These are phyloP conservation scores for Cryphonectria radicalis DNA, from an alignment of 2,329 filamentous ascomycete species.

Conservation along the genomic window DNA sequence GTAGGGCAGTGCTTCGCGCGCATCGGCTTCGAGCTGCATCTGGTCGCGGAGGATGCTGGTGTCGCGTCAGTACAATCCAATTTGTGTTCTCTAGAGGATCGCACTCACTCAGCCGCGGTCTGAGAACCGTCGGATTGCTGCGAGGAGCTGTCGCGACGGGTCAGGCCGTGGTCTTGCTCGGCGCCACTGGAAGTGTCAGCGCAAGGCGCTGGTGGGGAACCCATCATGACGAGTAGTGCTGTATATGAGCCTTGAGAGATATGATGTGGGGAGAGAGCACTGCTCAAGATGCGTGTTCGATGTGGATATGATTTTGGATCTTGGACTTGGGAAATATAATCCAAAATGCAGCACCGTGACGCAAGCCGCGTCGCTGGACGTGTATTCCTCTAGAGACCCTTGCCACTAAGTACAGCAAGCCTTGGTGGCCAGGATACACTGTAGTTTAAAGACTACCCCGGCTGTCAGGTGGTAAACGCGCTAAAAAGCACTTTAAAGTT, in stretches of 20 bases:
- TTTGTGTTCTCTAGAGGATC: no score
- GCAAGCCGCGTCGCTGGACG: constrained; percentile 20
- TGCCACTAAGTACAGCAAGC: neutral
- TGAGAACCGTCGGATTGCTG: constrained; percentile 69
- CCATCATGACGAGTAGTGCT: constrained; percentile 36
- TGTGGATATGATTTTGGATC: neutral
- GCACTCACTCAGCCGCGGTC: constrained; percentile 70
- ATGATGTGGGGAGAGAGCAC: neutral
- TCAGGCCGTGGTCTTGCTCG: constrained; percentile 39
- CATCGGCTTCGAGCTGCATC: constrained; percentile 89
- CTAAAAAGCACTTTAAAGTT: neutral
- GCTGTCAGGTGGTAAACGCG: neutral
- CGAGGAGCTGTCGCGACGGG: constrained; percentile 63
- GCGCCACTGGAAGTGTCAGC: constrained; percentile 35
- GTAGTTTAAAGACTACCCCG: neutral
- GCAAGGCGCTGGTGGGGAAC: constrained; percentile 40
- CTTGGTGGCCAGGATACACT: neutral
- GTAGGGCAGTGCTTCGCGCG: constrained; percentile 91
- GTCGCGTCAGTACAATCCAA: constrained; percentile 6
- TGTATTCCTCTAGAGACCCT: neutral
- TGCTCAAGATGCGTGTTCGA: neutral
- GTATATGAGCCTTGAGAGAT: neutral
- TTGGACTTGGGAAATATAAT: neutral
- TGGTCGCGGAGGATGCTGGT: constrained; percentile 84
- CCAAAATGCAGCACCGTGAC: neutral